phyloP scores from a whole-genome alignment of 2,329 filamentous ascomycete genomes.

The Ramularia endophylla region DNA sequence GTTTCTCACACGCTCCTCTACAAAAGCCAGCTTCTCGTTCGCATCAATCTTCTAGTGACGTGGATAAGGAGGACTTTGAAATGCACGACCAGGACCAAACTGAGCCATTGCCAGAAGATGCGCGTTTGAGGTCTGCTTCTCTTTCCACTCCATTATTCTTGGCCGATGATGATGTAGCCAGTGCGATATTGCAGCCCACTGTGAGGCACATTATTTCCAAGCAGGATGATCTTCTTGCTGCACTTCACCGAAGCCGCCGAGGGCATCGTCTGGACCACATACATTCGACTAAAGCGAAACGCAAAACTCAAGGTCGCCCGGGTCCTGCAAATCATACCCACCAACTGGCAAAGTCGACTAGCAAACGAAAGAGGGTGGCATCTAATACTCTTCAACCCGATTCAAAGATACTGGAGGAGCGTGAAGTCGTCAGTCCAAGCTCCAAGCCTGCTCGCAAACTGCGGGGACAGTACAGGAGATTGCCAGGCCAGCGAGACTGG shows the following conservation, averaged over 20 bases:
- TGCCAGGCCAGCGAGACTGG: constrained; percentile 64
- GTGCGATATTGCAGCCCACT: constrained; percentile 58
- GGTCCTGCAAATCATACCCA: constrained; percentile 3
- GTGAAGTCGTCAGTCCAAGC: neutral
- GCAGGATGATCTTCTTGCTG: constrained; percentile 63
- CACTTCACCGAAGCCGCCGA: constrained; percentile 55
- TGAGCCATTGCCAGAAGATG: neutral
- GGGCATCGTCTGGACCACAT: constrained; percentile 17
- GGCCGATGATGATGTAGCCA: constrained; percentile 65
- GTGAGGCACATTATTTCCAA: constrained; percentile 64
- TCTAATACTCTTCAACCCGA: constrained; percentile 3
- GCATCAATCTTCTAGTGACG: neutral
- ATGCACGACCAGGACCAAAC: neutral
- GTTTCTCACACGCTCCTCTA: neutral
- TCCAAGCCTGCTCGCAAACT: neutral
- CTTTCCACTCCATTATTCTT: constrained; percentile 48
- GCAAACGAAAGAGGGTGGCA: constrained; percentile 8
- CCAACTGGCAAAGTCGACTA: neutral
- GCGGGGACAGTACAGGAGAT: constrained; percentile 1
- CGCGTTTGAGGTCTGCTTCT: neutral
- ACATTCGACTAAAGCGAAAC: constrained; percentile 1
- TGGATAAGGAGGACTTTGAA: neutral
- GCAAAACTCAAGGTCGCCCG: constrained; percentile 9
- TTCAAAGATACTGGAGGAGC: too few relatives aligned
- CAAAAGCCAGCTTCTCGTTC: neutral